Conservation (phyloP, 2,329 filamentous ascomycete genomes). For the Claviceps lovelessii region DNA sequence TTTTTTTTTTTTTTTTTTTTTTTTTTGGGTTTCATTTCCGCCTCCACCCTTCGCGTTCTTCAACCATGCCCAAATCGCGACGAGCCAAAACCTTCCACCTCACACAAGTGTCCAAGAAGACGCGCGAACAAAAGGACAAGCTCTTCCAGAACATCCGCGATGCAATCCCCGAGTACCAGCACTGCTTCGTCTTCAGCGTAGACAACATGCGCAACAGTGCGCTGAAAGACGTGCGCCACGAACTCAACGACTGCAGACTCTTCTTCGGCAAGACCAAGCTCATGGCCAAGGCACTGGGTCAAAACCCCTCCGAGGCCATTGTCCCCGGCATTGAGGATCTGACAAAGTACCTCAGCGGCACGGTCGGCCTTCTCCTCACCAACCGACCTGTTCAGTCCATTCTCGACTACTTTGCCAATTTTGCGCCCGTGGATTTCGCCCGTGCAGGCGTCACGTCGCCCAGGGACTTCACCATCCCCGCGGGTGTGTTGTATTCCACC, state of each 20-base stretch:
- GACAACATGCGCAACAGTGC: conserved; percentile 98
- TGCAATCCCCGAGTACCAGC: conserved; percentile 68
- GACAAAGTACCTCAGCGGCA: conserved; percentile 56
- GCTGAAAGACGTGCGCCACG: conserved; percentile 75
- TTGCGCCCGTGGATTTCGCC: conserved; percentile 74
- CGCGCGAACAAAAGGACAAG: conserved; percentile 76
- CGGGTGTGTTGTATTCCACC: conserved; percentile 66
- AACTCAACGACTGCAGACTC: conserved; percentile 62
- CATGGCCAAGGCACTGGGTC: conserved; percentile 88
- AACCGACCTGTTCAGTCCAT: conserved; percentile 57
- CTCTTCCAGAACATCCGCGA: conserved; percentile 83
- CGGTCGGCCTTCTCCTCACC: conserved; percentile 83
- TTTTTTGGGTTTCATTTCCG: background rate
- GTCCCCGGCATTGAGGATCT: conserved; percentile 64
- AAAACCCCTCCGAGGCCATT: conserved; percentile 61
- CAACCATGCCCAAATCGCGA: conserved; percentile 88
- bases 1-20: background rate
- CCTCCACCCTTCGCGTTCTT: conserved; percentile 5
- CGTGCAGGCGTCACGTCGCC: conserved; percentile 67
- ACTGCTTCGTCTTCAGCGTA: conserved; percentile 85
- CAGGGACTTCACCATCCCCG: conserved; percentile 65
- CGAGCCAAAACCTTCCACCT: conserved; percentile 79
- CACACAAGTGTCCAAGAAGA: conserved; percentile 85
- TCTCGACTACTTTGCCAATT: conserved; percentile 55
- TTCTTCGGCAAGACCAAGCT: conserved; percentile 99